Evolutionary conservation across 345 rosid genomes (phyloP).

Genomic region (Mangifera indica): DNA sequence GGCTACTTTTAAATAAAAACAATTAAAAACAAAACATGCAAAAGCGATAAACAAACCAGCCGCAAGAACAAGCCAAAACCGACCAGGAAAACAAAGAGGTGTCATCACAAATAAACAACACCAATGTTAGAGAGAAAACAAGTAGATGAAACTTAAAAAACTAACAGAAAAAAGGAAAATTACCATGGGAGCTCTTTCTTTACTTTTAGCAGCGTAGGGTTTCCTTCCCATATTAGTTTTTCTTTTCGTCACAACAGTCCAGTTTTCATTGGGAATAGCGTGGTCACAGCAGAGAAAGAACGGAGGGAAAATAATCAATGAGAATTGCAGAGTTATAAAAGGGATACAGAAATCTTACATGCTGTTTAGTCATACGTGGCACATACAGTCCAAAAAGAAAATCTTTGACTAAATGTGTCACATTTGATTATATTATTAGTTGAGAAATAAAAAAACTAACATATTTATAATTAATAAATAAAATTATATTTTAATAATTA

Average conservation of each 20-base stretch:
- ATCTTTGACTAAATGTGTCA: no score
- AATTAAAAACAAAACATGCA: background rate
- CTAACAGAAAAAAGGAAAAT: background rate
- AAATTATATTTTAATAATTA: no score
- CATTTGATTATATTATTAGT: background rate
- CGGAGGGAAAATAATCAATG: no score
- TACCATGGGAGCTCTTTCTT: conserved; percentile 4
- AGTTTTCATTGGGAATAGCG: background rate
- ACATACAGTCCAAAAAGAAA: no score
- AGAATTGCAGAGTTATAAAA: background rate
- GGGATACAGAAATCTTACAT: background rate
- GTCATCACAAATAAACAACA: background rate
- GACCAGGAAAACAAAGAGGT: background rate
- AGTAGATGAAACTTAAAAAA: background rate
- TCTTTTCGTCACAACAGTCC: background rate
- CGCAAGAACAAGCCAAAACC: background rate
- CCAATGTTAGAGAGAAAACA: background rate
- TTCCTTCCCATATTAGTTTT: conserved; percentile 7
- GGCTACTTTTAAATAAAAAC: background rate
- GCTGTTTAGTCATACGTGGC: no score
- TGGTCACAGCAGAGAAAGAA: background rate
- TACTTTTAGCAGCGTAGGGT: conserved; percentile 1
- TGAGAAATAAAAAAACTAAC: no score
- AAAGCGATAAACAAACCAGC: background rate
- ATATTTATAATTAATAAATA: no score